Percentiles rank a stretch among this genome's conserved stretches.
Conservation (phyloP, 1,284 basidiomycete species). For the Cerioporus squamosus region DNA sequence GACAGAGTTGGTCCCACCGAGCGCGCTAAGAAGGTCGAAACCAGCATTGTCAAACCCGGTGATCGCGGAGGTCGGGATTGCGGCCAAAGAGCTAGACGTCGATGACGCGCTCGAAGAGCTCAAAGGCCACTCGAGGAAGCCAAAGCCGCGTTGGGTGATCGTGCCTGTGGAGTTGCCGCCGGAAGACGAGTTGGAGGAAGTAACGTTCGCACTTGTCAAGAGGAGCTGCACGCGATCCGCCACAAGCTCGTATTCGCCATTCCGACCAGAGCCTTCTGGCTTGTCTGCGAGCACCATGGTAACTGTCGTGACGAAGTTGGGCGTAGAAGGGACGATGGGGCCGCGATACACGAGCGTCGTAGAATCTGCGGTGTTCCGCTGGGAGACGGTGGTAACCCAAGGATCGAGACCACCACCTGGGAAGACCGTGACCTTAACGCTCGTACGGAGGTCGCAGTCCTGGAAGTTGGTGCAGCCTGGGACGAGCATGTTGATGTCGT, state of each 20-base stretch:
- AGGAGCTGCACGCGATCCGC: constrained; percentile 81
- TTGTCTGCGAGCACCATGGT: constrained; percentile 67
- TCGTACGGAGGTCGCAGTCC: constrained; percentile 83
- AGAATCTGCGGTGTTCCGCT: constrained; percentile 73
- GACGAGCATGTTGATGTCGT: constrained; percentile 83
- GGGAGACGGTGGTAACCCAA: constrained; percentile 70
- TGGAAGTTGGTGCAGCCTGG: constrained; percentile 86
- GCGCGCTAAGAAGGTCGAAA: constrained; percentile 57
- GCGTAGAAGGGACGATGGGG: constrained; percentile 74
- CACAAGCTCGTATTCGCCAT: constrained; percentile 76
- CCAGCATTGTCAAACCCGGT: constrained; percentile 72
- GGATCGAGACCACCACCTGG: constrained; percentile 72
- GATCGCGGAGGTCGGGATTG: constrained; percentile 72
- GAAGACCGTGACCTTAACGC: constrained; percentile 84
- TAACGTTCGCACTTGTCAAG: constrained; percentile 63
- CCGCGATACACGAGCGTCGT: constrained; percentile 78
- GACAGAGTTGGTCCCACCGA: constrained; percentile 49
- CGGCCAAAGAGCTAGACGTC: constrained; percentile 57
- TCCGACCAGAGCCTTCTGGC: constrained; percentile 62
- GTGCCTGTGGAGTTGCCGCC: constrained; percentile 36
- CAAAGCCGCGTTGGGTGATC: constrained; percentile 55
- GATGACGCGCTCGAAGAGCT: constrained; percentile 40
- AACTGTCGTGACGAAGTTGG: constrained; percentile 77
- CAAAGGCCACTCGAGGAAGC: constrained; percentile 83
- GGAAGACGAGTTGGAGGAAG: constrained; percentile 34